Percentiles rank a stretch among this genome's conserved stretches.
Evolutionary conservation across 345 rosid species (phyloP).

Genomic region (Eucalyptus brandiana): DNA sequence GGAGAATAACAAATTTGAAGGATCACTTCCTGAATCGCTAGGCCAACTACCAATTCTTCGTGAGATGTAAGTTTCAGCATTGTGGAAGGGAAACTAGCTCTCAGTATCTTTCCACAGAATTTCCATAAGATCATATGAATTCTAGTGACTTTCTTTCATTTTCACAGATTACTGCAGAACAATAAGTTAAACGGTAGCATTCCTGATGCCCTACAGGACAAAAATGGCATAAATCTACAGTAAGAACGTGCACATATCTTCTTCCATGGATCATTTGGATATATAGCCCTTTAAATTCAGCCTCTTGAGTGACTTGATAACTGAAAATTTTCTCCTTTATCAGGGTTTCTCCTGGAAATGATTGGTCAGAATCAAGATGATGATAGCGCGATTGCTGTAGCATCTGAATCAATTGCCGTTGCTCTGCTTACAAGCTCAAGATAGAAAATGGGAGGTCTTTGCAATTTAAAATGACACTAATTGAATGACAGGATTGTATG

Average conservation of each 20-base stretch:
- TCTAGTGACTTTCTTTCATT: background rate
- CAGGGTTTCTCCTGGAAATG: slow-evolving; percentile 53
- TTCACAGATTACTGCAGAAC: slow-evolving; percentile 55
- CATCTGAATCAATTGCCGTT: background rate
- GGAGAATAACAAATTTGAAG: slow-evolving; percentile 60
- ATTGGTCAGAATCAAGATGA: slow-evolving; percentile 1
- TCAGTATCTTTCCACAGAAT: background rate
- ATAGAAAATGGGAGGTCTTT: background rate
- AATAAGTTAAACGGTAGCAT: slow-evolving; percentile 51
- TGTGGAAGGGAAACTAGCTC: background rate
- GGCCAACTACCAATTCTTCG: slow-evolving; percentile 32
- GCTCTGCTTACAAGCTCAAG: background rate
- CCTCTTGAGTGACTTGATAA: background rate
- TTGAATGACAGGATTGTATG: background rate
- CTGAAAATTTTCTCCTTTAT: background rate
- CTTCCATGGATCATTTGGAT: background rate
- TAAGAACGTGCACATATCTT: slow-evolving; percentile 9
- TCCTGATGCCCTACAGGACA: slow-evolving; percentile 28
- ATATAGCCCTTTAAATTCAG: background rate
- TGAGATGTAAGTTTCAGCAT: slow-evolving; percentile 34
- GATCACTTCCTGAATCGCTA: slow-evolving; percentile 56
- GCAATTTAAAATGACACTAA: background rate
- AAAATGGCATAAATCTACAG: slow-evolving; percentile 36
- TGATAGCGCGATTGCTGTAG: background rate
- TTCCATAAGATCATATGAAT: background rate